Base-by-base conservation (phyloP, 2,329 filamentous ascomycete genomes). In the Paecilomyces niveus region DNA sequence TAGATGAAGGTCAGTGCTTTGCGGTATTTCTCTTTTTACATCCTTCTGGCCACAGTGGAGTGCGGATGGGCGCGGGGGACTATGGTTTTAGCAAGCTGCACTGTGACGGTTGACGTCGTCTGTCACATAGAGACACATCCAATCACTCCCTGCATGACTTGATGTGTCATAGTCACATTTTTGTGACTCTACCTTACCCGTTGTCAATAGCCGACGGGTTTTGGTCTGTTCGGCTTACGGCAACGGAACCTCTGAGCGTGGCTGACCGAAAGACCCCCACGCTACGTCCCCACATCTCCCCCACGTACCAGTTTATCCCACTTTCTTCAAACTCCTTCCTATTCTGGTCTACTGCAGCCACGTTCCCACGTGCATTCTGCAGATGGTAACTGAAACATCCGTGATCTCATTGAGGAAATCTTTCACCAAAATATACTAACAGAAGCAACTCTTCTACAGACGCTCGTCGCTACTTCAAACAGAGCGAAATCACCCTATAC, bases 401-500 rank as follows among this genome's bases (percentile, higher is more conserved):
- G 18, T 13, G 8, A n/a, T 51, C 18, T 26, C 18, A 22, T 51
- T 26, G 15, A 2, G 21, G 59, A 53, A 22, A 58, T 35, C 52
- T 32, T 54, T 31, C 26, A 18, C 33, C 29, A 21, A 29, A 18
- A 21, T 54, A 57, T 70, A 68, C 54, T 67, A 60, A 45, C 61
- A 62, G 66, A 60, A 64, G 54, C 13, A 56, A 29, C 32, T 33
- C 18, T 45, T 51, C n/a, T 54, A 52, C 71, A 92, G 94, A 99
- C 75, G 94, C 94, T 54, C 87, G 94, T 68, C 86, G 94, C 68
- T 99, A 99, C 79, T 99, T 99, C 80, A 99, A 99, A 77, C 94
- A 99, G 76, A 97, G 92, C 56, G 94, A 99, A 78, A 99, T 99
- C 72, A 92, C 97, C 59, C 86, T 99, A 56, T 97, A 89, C 80